Evolutionary conservation across 75 land plant genomes (phyloP).

Genomic region (Isoetes taiwanensis): DNA sequence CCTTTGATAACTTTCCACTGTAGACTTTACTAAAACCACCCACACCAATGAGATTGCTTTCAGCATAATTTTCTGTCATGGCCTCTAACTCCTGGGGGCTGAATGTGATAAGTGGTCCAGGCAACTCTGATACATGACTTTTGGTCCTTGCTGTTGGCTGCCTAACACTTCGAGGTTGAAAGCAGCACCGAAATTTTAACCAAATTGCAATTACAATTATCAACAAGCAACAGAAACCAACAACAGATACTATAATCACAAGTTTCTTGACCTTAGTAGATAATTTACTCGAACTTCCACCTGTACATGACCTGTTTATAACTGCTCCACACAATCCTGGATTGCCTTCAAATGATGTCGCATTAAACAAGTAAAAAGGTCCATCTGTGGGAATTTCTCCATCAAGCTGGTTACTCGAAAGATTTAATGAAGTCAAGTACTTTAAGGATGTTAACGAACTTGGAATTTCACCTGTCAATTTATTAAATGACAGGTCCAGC

Average conservation of each 20-base stretch:
- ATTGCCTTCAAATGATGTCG: constrained; percentile 54
- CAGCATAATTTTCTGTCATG: neutral
- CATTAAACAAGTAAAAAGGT: constrained; percentile 42
- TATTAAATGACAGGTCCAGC: constrained; percentile 37
- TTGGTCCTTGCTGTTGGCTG: no score
- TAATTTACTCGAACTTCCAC: no score
- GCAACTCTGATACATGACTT: no score
- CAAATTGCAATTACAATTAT: no score
- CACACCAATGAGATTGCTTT: constrained; percentile 1
- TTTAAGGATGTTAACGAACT: neutral
- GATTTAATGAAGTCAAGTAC: no score
- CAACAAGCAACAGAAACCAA: no score
- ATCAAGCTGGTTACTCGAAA: no score
- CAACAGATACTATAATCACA: no score
- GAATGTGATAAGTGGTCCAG: neutral
- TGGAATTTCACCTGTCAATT: constrained; percentile 36
- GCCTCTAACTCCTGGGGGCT: neutral
- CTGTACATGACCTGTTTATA: no score
- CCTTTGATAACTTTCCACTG: neutral
- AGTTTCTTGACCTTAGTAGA: no score
- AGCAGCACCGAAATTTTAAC: no score
- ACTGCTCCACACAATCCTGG: constrained; percentile 71
- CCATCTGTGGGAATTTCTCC: constrained; percentile 51
- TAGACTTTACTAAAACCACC: neutral
- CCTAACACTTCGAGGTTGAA: no score